Evolutionary conservation across 441 rosid species (phyloP).

Genomic region (Mallotus repandus): DNA sequence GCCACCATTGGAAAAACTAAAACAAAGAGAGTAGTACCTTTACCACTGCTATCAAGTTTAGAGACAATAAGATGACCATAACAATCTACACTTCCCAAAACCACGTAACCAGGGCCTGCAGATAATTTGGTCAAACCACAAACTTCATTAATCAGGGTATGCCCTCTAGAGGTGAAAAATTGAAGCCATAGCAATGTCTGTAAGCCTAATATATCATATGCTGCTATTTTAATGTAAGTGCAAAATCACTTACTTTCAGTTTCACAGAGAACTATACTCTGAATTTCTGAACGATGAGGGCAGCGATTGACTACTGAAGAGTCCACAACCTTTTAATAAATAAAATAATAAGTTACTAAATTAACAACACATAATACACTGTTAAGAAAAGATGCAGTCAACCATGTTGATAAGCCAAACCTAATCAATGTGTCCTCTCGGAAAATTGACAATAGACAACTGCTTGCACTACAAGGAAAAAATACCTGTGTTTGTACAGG

Average conservation of each 20-base stretch:
- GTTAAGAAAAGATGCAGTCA: neutral
- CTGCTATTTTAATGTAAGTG: neutral
- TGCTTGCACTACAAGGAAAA: neutral
- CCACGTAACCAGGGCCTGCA: slow-evolving; percentile 45
- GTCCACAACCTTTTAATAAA: slow-evolving; percentile 39
- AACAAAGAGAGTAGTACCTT: slow-evolving; percentile 35
- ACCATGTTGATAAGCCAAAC: neutral
- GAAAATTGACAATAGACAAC: neutral
- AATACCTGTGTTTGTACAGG: slow-evolving; percentile 50
- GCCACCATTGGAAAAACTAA: neutral
- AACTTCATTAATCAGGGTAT: neutral
- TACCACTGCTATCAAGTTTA: slow-evolving; percentile 43
- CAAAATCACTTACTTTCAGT: slow-evolving; percentile 40
- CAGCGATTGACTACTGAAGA: slow-evolving; percentile 47
- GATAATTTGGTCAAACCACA: slow-evolving; percentile 12
- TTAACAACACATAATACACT: neutral
- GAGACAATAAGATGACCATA: slow-evolving; percentile 67
- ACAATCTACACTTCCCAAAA: slow-evolving; percentile 68
- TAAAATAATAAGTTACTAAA: neutral
- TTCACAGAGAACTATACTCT: slow-evolving; percentile 52
- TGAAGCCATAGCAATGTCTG: neutral
- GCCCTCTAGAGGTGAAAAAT: neutral
- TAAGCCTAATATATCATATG: neutral
- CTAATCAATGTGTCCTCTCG: neutral
- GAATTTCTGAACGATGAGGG: slow-evolving; percentile 66